Evolutionary conservation across 1,284 basidiomycete genomes (phyloP), one percentile per base, ranked within the genome.

Genomic region (Ganoderma meredithae): DNA sequence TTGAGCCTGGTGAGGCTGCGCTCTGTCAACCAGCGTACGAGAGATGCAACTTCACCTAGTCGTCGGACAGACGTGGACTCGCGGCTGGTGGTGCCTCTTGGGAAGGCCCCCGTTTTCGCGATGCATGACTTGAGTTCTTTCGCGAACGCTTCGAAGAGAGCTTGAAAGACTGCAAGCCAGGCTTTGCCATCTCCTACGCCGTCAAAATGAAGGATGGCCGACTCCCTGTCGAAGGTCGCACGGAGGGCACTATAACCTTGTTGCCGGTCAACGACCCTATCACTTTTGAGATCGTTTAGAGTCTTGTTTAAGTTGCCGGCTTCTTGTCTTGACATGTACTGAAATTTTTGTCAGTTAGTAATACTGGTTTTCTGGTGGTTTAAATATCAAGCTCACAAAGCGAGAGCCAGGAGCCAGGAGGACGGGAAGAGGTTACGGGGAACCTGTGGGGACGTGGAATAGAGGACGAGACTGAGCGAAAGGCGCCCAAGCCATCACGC

Each of bases 161-260:
- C 87, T 75, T 95, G 88, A 74, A 93, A 94, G 2, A 95, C 81
- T 9, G 84, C 81, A 43, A 91, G 80, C 95, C 94, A 97, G 27
- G 76, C 76, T 40, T 81, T 80, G 9, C 86, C 87, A 31, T 87
- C 80, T 12, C 82, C 77, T 31, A 79, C 77, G 27, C 84, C 76
- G 77, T 87, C 85, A 71, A 94, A 84, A 56, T 85, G 86, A 43
- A 83, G 79, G 47, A 91, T 79, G 13, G 85, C 83, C 62, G 79
- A 77, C 62, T 86, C 82, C 68, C 85, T 85, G n/a, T 83, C 78
- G 70, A 97, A 93, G 53, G 87, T 81, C 31, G 84, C 83, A 43
- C 88, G 86, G 40, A 96, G 81, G 25, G 82, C 76, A 5, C 82
- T 72, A 31, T 94, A 77, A 19, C 89, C 95, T 67, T 92, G 87